Conservation (phyloP, 2,329 filamentous ascomycete genomes). For the Albifimbria verrucaria region DNA sequence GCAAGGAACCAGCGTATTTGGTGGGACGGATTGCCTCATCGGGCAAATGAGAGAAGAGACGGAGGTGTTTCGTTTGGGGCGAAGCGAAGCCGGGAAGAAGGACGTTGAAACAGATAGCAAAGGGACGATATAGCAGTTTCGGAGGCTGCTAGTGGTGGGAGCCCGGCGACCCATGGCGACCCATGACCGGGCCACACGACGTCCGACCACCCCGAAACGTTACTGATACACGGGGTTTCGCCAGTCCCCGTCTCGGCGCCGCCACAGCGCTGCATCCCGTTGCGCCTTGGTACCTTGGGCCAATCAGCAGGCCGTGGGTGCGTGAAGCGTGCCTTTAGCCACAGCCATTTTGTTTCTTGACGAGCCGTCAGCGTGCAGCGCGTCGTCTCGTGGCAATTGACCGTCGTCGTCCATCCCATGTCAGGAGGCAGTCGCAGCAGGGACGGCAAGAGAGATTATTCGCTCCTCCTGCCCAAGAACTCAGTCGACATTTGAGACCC, state of each 20-base stretch:
- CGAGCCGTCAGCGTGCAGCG: too few species aligned
- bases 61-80: neutral
- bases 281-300: neutral
- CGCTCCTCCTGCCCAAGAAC: too few species aligned
- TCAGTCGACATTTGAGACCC: neutral
- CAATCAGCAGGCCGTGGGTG: too few species aligned
- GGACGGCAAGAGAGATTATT: too few species aligned
- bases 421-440: too few species aligned
- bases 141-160: neutral
- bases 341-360: too few species aligned
- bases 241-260: neutral
- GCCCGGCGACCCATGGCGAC: neutral
- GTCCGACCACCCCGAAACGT: slow-evolving; percentile 1
- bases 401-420: neutral
- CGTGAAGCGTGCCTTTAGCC: too few species aligned
- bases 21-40: neutral
- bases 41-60: neutral
- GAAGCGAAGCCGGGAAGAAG: neutral
- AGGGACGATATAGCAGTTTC: neutral
- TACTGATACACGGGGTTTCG: slow-evolving; percentile 1
- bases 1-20: neutral
- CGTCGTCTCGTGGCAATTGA: neutral
- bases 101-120: neutral
- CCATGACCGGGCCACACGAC: slow-evolving; percentile 1
- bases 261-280: neutral